Evolutionary conservation across 2,329 filamentous ascomycete genomes (phyloP).

Genomic region (Nigrospora sphaerica): DNA sequence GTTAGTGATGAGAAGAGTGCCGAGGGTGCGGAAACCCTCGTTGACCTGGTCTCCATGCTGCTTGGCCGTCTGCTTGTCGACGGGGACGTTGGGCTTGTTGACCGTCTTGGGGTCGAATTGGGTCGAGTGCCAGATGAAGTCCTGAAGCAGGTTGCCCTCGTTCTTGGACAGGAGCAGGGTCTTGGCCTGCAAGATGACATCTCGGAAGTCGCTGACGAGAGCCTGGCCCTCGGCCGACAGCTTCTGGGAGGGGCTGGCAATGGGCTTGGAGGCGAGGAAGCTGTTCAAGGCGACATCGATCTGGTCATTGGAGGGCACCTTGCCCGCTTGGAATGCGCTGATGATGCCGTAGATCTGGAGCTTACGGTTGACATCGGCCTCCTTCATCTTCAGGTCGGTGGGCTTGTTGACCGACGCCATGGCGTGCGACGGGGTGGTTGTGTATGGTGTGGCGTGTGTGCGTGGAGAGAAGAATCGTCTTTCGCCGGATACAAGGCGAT

Average conservation of each 20-base stretch:
- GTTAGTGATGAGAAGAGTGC: slow-evolving; percentile 86
- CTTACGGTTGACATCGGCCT: slow-evolving; percentile 85
- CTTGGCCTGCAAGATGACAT: slow-evolving; percentile 76
- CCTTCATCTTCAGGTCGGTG: slow-evolving; percentile 67
- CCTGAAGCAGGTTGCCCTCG: slow-evolving; percentile 85
- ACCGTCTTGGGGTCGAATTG: slow-evolving; percentile 61
- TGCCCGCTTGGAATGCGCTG: slow-evolving; percentile 78
- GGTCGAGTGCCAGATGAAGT: slow-evolving; percentile 93
- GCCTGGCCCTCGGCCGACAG: slow-evolving; percentile 76
- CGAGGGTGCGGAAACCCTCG: slow-evolving; percentile 80
- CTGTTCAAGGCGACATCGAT: slow-evolving; percentile 93
- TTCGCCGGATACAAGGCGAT: background rate
- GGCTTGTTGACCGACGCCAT: slow-evolving; percentile 60
- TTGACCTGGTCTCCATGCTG: slow-evolving; percentile 79
- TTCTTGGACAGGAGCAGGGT: slow-evolving; percentile 86
- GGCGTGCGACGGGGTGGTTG: background rate
- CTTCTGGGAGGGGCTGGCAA: slow-evolving; percentile 64
- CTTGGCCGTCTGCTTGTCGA: slow-evolving; percentile 70
- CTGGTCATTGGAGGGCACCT: slow-evolving; percentile 91
- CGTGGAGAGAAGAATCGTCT: background rate
- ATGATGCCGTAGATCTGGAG: slow-evolving; percentile 91
- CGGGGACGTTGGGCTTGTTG: slow-evolving; percentile 53
- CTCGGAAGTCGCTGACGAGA: slow-evolving; percentile 70
- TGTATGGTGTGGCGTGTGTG: background rate
- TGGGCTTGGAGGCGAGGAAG: slow-evolving; percentile 63